Evolutionary conservation across 1,139 yeast species (phyloP), one percentile per base, ranked within the genome.

Genomic region (Debaryomycetaceae sp.): DNA sequence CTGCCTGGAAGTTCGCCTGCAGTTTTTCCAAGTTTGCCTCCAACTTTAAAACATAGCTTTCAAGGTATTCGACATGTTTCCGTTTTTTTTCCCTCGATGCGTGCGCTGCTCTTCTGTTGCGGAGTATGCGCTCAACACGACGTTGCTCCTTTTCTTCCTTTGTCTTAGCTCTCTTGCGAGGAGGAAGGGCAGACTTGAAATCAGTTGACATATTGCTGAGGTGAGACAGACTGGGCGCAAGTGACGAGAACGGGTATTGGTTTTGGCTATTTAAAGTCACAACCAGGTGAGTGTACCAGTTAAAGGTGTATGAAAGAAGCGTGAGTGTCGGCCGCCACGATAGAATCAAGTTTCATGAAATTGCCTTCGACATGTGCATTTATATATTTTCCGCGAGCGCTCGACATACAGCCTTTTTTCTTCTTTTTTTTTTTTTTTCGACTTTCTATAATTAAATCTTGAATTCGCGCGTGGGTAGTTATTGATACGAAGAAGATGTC

Each of bases 131-230:
- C 61, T 91, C 97, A 32, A 89, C 78, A 34, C 96, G 75, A 41
- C 98, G 81, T 60, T 89, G 96, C 59, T 91, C 97, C 64, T 89
- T 91, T 62, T 91, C 98, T 58, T 89, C 96, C 48, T 84, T 78
- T 25, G 98, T 91, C 66, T 84, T 86, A 8, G 98, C 98, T 46
- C 97, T 75, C 63, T 91, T 91, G 42, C 98, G 75, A 34, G 97
- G 97, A 19, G 97, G 96, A 40, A 89, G 68, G 18, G 85, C 47
- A 21, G 70, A 44, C 45, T 64, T 63, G 51, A 55, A 56, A 27
- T 45, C 40, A 21, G 44, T 15, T 19, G 30, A 30, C 32, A 22
- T 18, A n/a, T 25, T n/a, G 21, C 14, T 3, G 18, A 25, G 12
- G 27, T 14, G 8, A 19, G 12, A 25, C 13, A 10, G 16, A 18